phyloP scores from a whole-genome alignment of 768 basidiomycete species.

The Agrocybe pediades region DNA sequence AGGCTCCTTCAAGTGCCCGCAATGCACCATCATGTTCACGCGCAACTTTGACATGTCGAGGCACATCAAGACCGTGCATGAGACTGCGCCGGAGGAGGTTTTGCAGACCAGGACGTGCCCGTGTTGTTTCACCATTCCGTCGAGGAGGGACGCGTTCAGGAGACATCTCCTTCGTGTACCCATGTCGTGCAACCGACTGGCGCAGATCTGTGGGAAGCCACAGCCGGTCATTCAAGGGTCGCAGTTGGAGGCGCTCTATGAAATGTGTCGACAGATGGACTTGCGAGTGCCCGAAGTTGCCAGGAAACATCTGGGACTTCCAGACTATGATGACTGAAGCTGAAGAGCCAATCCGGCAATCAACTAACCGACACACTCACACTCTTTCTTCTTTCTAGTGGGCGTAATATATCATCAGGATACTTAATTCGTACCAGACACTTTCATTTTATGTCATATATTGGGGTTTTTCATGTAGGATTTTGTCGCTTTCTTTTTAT shows the following conservation, averaged over 20 bases:
- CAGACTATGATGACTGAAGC: too few relatives aligned
- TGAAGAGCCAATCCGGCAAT: too few relatives aligned
- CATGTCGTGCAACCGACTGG: constrained; percentile 3
- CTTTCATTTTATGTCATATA: neutral
- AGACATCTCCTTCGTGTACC: constrained; percentile 12
- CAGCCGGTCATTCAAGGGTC: neutral
- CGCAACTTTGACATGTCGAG: constrained; percentile 20
- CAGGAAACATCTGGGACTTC: neutral
- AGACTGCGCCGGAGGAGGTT: constrained; percentile 2
- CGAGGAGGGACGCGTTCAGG: constrained; percentile 12
- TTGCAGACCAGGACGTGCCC: constrained; percentile 15
- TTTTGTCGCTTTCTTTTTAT: neutral
- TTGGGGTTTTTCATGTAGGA: neutral
- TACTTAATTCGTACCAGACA: neutral
- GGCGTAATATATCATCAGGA: neutral
- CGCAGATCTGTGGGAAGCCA: constrained; percentile 1
- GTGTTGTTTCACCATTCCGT: constrained; percentile 12
- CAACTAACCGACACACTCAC: too few relatives aligned
- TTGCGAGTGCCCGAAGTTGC: neutral
- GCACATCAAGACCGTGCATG: constrained; percentile 18
- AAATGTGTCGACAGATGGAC: neutral
- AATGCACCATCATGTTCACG: constrained; percentile 18
- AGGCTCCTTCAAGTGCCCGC: constrained; percentile 10
- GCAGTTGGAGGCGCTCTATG: neutral
- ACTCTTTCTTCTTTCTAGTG: neutral